Conservation (phyloP, 2,329 filamentous ascomycete species). For the Coniella lustricola region DNA sequence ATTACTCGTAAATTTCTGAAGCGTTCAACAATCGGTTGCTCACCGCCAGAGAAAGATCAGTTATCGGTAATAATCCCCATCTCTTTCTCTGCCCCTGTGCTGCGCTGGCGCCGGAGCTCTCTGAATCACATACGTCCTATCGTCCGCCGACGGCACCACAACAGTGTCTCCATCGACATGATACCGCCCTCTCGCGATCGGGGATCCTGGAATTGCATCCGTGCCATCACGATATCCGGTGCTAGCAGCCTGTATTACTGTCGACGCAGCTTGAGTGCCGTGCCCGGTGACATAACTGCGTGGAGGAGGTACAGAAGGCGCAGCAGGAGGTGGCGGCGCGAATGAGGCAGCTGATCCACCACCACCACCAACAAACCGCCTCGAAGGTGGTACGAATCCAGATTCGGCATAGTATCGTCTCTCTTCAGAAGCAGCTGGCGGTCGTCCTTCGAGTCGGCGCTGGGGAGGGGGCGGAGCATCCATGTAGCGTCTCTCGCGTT, state of each 20-base stretch:
- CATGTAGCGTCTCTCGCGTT: not conserved
- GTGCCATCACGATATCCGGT: not conserved
- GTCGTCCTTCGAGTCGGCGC: not conserved
- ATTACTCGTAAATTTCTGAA: too few species aligned
- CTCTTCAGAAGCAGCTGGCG: too few species aligned
- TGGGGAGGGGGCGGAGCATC: not conserved
- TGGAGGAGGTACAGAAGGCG: constrained; percentile 4
- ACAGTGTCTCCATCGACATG: constrained; percentile 10
- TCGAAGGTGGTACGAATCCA: not conserved
- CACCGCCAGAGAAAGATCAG: too few species aligned
- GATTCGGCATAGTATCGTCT: too few species aligned
- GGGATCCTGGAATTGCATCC: not conserved
- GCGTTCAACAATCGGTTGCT: too few species aligned
- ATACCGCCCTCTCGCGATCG: not conserved
- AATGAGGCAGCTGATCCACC: not conserved
- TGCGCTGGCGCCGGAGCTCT: constrained; percentile 6
- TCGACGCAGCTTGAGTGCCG: too few species aligned
- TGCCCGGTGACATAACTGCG: not conserved
- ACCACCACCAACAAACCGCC: not conserved
- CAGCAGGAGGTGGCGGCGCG: constrained; percentile 1
- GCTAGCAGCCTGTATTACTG: too few species aligned
- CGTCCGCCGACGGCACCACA: constrained; percentile 8
- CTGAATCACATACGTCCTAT: constrained; percentile 7
- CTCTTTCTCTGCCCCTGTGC: constrained; percentile 1
- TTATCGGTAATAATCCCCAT: constrained; percentile 7